Percentiles rank a stretch among this genome's conserved stretches.
phyloP scores from a whole-genome alignment of 768 basidiomycete genomes.

The Mycena floridula region DNA sequence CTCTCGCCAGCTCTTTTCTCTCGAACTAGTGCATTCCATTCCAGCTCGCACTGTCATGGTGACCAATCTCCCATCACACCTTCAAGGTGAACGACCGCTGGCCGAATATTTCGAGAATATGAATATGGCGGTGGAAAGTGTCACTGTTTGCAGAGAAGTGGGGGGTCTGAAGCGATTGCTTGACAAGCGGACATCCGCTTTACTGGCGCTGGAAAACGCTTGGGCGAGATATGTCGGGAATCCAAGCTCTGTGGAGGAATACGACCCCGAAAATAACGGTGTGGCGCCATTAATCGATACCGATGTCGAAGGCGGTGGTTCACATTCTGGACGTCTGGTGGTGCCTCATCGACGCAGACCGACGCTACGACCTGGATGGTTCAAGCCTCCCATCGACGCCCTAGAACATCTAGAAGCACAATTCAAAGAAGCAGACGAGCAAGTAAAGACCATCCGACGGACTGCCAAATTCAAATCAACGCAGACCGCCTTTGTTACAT shows the following conservation, averaged over 20 bases:
- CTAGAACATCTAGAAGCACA: conserved; percentile 79
- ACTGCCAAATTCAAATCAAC: conserved; percentile 76
- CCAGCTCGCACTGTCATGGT: conserved; percentile 91
- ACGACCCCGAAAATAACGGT: conserved; percentile 64
- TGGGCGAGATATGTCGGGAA: conserved; percentile 95
- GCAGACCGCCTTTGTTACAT: conserved; percentile 89
- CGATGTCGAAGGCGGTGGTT: conserved; percentile 49
- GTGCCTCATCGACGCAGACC: conserved; percentile 74
- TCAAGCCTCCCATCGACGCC: conserved; percentile 76
- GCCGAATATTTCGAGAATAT: conserved; percentile 94
- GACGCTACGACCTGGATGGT: conserved; percentile 70
- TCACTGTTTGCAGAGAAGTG: conserved; percentile 82
- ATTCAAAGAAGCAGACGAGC: conserved; percentile 79
- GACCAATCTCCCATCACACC: conserved; percentile 74
- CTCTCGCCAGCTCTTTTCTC: conserved; percentile 86
- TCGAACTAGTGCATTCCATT: conserved; percentile 93
- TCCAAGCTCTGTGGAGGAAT: conserved; percentile 78
- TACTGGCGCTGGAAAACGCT: conserved; percentile 72
- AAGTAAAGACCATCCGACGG: conserved; percentile 67
- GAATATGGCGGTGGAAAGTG: conserved; percentile 85
- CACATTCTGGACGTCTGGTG: conserved; percentile 51
- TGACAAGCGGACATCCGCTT: conserved; percentile 73
- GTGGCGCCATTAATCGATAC: conserved; percentile 37
- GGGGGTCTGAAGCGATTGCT: conserved; percentile 65
- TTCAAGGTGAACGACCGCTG: conserved; percentile 78